Evolutionary conservation across 2,329 filamentous ascomycete genomes (phyloP).

Genomic region (Aspergillus fumigatus): DNA sequence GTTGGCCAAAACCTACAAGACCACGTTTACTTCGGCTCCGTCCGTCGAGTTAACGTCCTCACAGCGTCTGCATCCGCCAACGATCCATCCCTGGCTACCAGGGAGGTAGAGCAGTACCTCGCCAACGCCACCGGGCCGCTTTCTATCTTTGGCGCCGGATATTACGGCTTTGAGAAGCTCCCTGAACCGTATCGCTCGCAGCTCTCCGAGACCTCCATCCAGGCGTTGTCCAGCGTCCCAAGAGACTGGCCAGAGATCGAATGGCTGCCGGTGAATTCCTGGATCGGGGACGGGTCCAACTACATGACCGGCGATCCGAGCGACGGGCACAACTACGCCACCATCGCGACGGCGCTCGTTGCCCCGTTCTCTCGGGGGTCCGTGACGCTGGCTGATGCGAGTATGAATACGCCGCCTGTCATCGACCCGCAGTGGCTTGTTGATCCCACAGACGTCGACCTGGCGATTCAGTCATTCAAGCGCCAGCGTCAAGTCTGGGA

Average conservation of each 20-base stretch:
- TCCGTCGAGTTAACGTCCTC: constrained; percentile 31
- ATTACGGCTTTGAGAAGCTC: constrained; percentile 27
- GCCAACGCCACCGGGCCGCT: constrained; percentile 22
- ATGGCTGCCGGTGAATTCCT: constrained; percentile 16
- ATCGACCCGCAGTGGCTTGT: constrained; percentile 13
- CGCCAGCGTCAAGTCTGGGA: constrained; percentile 37
- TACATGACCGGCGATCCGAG: constrained; percentile 12
- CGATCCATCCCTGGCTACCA: constrained; percentile 17
- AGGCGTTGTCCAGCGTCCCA: constrained; percentile 18
- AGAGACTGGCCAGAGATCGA: constrained; percentile 33
- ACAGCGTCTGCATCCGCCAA: constrained; percentile 23
- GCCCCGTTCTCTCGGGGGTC: constrained; percentile 13
- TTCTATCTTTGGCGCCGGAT: constrained; percentile 19
- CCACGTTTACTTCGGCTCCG: constrained; percentile 30
- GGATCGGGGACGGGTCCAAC: constrained; percentile 14
- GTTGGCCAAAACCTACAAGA: constrained; percentile 43
- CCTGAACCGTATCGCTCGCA: constrained; percentile 16
- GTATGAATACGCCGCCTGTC: constrained; percentile 13
- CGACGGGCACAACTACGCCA: constrained; percentile 19
- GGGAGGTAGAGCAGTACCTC: constrained; percentile 20
- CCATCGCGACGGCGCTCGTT: constrained; percentile 8
- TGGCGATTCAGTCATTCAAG: constrained; percentile 40
- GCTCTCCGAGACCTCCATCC: constrained; percentile 10
- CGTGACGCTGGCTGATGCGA: constrained; percentile 10
- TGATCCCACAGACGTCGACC: constrained; percentile 34